These are phyloP conservation scores for Penicillium olsonii DNA, from an alignment of 2,329 filamentous ascomycete species.

Conservation along the genomic window DNA sequence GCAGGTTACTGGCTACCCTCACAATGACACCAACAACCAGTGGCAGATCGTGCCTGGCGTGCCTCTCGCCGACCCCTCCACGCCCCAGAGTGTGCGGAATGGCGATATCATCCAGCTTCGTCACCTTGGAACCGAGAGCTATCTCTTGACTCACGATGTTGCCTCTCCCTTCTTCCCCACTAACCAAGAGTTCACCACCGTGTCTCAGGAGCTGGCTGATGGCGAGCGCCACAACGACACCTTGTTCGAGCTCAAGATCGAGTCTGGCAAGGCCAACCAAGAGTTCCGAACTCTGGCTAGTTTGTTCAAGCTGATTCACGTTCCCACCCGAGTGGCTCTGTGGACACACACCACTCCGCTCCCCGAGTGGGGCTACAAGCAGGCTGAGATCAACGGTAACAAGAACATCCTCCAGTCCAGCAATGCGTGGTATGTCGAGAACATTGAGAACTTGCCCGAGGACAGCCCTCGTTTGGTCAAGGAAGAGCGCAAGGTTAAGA, in stretches of 20 bases:
- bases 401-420: constrained; percentile 88
- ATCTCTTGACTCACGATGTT: constrained; percentile 92
- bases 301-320: constrained; percentile 94
- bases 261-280: constrained; percentile 76
- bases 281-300: constrained; percentile 88
- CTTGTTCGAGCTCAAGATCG: constrained; percentile 87
- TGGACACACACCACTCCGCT: constrained; percentile 95
- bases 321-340: constrained; percentile 95
- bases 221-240: constrained; percentile 81
- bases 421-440: constrained; percentile 93
- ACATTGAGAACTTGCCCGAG: constrained; percentile 74
- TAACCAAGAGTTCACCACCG: constrained; percentile 97
- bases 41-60: constrained; percentile 85
- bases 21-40: constrained; percentile 98
- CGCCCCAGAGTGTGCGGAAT: constrained; percentile 71
- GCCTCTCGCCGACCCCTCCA: constrained; percentile 52
- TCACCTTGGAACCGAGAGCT: constrained; percentile 80
- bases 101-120: constrained; percentile 83
- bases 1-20: constrained; percentile 96
- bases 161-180: constrained; percentile 95
- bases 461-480: constrained; percentile 75
- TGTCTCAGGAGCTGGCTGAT: constrained; percentile 69
- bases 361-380: constrained; percentile 96
- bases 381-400: constrained; percentile 99
- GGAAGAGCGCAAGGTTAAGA: constrained; percentile 76